Base-by-base conservation (phyloP, 306 rosid species). In the Ceratonia siliqua region DNA sequence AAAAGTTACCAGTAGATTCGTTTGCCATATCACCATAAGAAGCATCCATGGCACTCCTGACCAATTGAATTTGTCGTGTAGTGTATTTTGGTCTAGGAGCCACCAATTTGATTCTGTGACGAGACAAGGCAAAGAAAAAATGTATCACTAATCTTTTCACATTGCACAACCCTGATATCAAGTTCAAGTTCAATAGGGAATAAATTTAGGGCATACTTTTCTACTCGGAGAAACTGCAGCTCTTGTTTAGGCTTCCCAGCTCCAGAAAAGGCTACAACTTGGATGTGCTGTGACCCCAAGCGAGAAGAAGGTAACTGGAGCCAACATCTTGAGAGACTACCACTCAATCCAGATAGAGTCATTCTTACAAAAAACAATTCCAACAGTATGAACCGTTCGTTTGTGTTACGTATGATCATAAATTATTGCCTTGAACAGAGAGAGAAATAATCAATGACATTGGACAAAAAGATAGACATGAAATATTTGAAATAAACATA, bases 41-140 rank as follows among this genome's bases (percentile, higher is more conserved):
- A 80, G 97, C 95, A 83, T 94, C 97, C 91, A 82, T 86, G 36
- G 96, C 87, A 79, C 90, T 77, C 85, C 73, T 90, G 68, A 89
- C 79, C 82, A 82, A 57, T 11, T 58, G 85, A 79, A 74, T 45
- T 62, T 25, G 81, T 32, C 42, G 79, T 4, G 59, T 42, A 68
- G 78, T 69, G 74, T 68, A 53, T 67, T 79, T 75, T 56, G 71
- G 75, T 5, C 79, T 22, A 71, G 82, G 68, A 49, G 85, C 82
- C 67, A 18, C 58, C 83, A 77, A 18, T 39, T 54, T 68, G 42
- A 46, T 32, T 65, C 85, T 81, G 70, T 41, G 41, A 65, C 63
- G 27, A 13, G 65, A 68, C 8, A 79, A 38, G 41, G 20, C 2
- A 43, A 21, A 57, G 39, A 22, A 22, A 63, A 36, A 38, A 74